Conservation (phyloP, 129 eudicot species). For the Arctium minus region DNA sequence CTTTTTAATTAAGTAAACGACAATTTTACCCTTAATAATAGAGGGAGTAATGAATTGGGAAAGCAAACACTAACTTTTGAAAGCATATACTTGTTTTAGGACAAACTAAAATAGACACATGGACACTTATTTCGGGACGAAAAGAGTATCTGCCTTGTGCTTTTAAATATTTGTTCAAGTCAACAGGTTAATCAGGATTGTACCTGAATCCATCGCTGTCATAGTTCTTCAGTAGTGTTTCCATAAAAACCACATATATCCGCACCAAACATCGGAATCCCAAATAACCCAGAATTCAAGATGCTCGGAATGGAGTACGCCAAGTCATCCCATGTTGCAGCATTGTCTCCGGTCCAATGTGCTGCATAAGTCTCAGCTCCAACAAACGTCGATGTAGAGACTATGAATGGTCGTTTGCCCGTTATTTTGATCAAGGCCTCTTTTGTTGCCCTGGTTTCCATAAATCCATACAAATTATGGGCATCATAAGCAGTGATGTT, state of each 20-base stretch:
- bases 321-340: constrained; percentile 86
- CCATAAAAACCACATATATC: constrained; percentile 79
- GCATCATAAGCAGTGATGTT: constrained; percentile 66
- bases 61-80: too few relatives aligned
- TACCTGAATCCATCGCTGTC: constrained; percentile 91
- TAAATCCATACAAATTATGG: constrained; percentile 78
- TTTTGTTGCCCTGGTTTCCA: constrained; percentile 68
- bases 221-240: constrained; percentile 82
- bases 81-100: too few relatives aligned
- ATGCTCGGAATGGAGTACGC: constrained; percentile 72
- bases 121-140: neutral
- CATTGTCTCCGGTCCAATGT: constrained; percentile 97
- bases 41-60: neutral
- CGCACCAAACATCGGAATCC: constrained; percentile 89
- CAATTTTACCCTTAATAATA: neutral
- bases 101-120: too few relatives aligned
- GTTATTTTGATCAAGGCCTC: constrained; percentile 37
- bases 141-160: neutral
- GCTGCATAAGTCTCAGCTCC: constrained; percentile 79
- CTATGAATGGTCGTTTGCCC: constrained; percentile 66
- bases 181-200: neutral
- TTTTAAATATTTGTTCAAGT: neutral
- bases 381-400: constrained; percentile 73
- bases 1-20: neutral
- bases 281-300: constrained; percentile 69